Evolutionary conservation across 305 asterid genomes (phyloP).

Genomic region (Plantago coronopus): DNA sequence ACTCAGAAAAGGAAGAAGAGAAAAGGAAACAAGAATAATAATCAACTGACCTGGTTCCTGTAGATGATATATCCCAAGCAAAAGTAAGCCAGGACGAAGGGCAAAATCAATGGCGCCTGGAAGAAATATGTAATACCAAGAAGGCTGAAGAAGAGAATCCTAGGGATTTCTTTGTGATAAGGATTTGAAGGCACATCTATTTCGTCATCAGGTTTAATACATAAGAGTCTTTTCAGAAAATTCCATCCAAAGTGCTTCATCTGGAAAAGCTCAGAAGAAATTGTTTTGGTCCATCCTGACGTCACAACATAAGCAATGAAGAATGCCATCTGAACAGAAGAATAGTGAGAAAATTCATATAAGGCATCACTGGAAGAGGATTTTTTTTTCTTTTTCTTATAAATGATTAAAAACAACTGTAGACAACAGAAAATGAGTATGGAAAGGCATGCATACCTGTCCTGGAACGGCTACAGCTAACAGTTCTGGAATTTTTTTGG

Average conservation of each 20-base stretch:
- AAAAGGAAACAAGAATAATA: conserved; percentile 4
- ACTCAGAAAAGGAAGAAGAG: conserved; percentile 1
- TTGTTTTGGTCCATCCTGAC: conserved; percentile 87
- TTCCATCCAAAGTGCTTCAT: conserved; percentile 40
- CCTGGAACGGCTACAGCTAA: conserved; percentile 92
- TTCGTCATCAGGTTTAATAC: conserved; percentile 49
- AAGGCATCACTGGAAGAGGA: no score
- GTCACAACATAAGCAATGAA: conserved; percentile 96
- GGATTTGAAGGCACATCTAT: conserved; percentile 69
- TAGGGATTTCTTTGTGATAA: conserved; percentile 83
- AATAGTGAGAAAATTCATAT: no score
- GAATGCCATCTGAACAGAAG: conserved; percentile 33
- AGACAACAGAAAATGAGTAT: background rate
- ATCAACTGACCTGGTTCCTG: conserved; percentile 76
- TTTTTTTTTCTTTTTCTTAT: background rate
- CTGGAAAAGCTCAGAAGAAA: conserved; percentile 60
- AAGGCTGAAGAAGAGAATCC: conserved; percentile 76
- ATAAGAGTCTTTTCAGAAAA: conserved; percentile 37
- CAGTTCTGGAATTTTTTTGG: conserved; percentile 66
- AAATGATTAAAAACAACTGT: background rate
- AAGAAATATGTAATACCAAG: conserved; percentile 86
- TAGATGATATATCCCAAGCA: conserved; percentile 83
- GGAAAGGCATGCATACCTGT: conserved; percentile 53
- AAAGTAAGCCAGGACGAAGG: conserved; percentile 74
- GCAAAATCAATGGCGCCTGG: conserved; percentile 89